Evolutionary conservation across 495 filamentous ascomycete genomes (phyloP), one percentile per base, ranked within the genome.

Genomic region (Penicillium turbatum): DNA sequence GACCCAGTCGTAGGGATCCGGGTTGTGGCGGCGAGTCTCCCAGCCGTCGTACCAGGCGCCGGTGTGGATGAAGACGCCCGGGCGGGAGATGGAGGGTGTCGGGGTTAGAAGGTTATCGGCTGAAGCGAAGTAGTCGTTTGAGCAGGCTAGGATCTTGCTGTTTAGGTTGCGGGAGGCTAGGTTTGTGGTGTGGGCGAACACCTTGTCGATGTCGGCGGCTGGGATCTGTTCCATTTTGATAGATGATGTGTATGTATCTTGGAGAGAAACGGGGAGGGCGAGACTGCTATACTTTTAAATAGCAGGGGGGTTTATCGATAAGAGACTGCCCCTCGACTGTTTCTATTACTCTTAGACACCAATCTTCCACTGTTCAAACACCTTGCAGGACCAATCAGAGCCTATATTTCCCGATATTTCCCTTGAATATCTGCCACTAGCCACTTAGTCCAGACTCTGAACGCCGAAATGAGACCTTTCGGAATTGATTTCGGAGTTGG

Each of bases 31-130:
- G 13, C 91, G 80, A 2, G 90, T 95, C 69, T 97, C 92, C 92
- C 91, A 96, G 21, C 91, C 91, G 65, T 97, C 91, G 68, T 91
- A 96, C 92, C 92, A 97, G 19, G 89, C 88, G 54, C 91, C 91
- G 9, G 89, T 81, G 63, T 86, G 83, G 43, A 90, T 84, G 77
- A 92, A 95, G 69, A 90, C 83, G 51, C 89, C 90, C 0, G 86
- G 85, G 57, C 87, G 83, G 54, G 82, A 80, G 61, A 96, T 81
- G 5, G 92, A 88, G 3, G 86, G 73, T 0, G 81, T 82, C 1
- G 88, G 86, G 13, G 81, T 92, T 48, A 90, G 72, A 57, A 96
- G 82, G 70, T 95, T 95, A 32, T 75, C 71, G 10, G 90, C 90
- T 32, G 84, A 81, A 56, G 90, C 91, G 71, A 96, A 97, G 81